Percentiles rank a stretch among this genome's conserved stretches.
Evolutionary conservation across 2,329 filamentous ascomycete genomes (phyloP).

Genomic region (Aureobasidium melanogenum): DNA sequence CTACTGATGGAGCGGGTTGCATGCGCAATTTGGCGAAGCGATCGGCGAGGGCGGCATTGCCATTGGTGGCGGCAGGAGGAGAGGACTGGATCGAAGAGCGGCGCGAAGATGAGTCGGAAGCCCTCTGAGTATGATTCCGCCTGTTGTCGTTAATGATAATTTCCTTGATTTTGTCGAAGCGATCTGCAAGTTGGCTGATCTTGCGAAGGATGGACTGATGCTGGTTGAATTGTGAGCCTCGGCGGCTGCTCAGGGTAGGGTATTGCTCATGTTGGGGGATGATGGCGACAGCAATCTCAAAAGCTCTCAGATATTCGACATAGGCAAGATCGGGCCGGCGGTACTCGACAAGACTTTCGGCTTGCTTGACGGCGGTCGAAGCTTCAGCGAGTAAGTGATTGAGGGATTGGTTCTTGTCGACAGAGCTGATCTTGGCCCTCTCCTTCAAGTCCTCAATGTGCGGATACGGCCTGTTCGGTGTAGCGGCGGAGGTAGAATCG

Average conservation of each 20-base stretch:
- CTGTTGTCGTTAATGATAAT: slow-evolving; percentile 45
- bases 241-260: slow-evolving; percentile 19
- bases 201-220: slow-evolving; percentile 21
- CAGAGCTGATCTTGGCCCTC: slow-evolving; percentile 28
- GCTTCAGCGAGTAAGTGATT: slow-evolving; percentile 32
- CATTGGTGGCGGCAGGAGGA: slow-evolving; percentile 16
- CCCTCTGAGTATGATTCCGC: slow-evolving; percentile 47
- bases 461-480: slow-evolving; percentile 16
- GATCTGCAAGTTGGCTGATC: slow-evolving; percentile 29
- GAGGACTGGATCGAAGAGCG: slow-evolving; percentile 11
- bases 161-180: slow-evolving; percentile 39
- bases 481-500: not conserved
- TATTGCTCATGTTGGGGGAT: slow-evolving; percentile 72
- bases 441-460: slow-evolving; percentile 38
- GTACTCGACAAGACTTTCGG: slow-evolving; percentile 54
- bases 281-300: slow-evolving; percentile 65
- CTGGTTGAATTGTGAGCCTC: not conserved
- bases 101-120: slow-evolving; percentile 14
- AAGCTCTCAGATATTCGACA: slow-evolving; percentile 75
- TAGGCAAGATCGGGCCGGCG: slow-evolving; percentile 65
- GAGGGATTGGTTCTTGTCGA: slow-evolving; percentile 21
- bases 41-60: slow-evolving; percentile 36
- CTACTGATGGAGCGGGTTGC: slow-evolving; percentile 11
- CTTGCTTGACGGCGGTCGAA: slow-evolving; percentile 35
- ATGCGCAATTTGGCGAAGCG: slow-evolving; percentile 24